A percentile compares a stretch with the other conserved stretches of the same genome.
phyloP scores from a whole-genome alignment of 176 grass and related monocot species.

The Poa pratensis region DNA sequence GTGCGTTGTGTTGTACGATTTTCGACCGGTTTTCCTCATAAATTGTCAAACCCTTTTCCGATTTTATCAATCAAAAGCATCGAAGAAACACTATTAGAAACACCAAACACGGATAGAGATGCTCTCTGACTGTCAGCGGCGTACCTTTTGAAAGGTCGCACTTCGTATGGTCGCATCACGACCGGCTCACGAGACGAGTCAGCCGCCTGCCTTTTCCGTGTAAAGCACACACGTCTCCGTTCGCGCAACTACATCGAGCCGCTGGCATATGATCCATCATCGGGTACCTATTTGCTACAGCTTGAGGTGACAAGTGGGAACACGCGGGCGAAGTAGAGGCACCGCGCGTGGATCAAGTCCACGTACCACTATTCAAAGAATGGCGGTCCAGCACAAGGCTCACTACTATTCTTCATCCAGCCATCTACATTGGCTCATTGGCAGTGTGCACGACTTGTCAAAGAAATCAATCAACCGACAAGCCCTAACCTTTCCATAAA shows the following conservation, averaged over 20 bases:
- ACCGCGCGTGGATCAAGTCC: background rate
- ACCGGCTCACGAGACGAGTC: background rate
- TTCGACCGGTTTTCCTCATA: too few relatives aligned
- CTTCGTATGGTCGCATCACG: background rate
- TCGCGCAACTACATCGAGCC: background rate
- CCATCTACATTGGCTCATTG: background rate
- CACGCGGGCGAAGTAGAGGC: background rate
- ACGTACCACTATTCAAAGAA: background rate
- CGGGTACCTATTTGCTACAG: background rate
- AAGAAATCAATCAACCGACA: background rate
- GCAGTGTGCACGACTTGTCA: background rate
- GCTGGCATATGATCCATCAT: background rate
- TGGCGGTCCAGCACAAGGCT: background rate
- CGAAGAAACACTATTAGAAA: too few relatives aligned
- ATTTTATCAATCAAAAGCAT: too few relatives aligned
- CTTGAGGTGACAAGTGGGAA: background rate
- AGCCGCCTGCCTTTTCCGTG: background rate
- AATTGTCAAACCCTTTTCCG: too few relatives aligned
- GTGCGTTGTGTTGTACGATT: too few relatives aligned
- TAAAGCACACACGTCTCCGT: background rate
- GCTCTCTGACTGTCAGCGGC: too few relatives aligned
- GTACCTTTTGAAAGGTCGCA: background rate
- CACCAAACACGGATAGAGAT: too few relatives aligned
- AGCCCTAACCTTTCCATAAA: constrained; percentile 10
- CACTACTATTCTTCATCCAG: background rate